phyloP scores from a whole-genome alignment of 2,329 filamentous ascomycete genomes.

The Colletotrichum gigasporum region DNA sequence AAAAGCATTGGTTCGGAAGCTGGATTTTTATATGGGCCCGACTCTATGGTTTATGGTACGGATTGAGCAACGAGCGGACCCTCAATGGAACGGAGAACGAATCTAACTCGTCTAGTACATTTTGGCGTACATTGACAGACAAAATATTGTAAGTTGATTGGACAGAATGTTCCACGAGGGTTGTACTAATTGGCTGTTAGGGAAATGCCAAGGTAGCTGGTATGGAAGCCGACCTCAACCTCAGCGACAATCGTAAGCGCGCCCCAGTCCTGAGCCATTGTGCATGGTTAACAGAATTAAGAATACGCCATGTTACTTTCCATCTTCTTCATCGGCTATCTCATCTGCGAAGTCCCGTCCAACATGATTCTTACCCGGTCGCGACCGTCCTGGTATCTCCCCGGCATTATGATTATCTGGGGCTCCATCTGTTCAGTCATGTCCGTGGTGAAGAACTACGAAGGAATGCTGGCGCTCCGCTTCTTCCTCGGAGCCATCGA shows the following conservation, averaged over 20 bases:
- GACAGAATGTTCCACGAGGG: background rate
- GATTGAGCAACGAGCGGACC: too few species aligned
- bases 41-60: constrained; percentile 41
- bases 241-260: constrained; percentile 45
- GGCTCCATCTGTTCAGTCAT: constrained; percentile 56
- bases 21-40: constrained; percentile 41
- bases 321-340: constrained; percentile 63
- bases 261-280: background rate
- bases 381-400: constrained; percentile 57
- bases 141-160: constrained; percentile 27
- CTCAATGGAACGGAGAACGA: too few species aligned
- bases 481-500: constrained; percentile 57
- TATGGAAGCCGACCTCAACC: constrained; percentile 54
- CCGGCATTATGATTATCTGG: constrained; percentile 63
- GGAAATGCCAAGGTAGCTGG: constrained; percentile 61
- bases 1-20: constrained; percentile 38
- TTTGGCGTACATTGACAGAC: constrained; percentile 39
- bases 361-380: constrained; percentile 60
- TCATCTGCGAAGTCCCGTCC: constrained; percentile 61
- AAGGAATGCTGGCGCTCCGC: constrained; percentile 55
- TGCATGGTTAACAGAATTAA: background rate
- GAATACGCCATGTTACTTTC: constrained; percentile 60
- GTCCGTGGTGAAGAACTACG: constrained; percentile 53
- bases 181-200: constrained; percentile 41
- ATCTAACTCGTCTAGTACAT: too few species aligned